Evolutionary conservation across 805 yeast genomes (phyloP), one percentile per base, ranked within the genome.

Genomic region (Zygotorulaspora danielsina): DNA sequence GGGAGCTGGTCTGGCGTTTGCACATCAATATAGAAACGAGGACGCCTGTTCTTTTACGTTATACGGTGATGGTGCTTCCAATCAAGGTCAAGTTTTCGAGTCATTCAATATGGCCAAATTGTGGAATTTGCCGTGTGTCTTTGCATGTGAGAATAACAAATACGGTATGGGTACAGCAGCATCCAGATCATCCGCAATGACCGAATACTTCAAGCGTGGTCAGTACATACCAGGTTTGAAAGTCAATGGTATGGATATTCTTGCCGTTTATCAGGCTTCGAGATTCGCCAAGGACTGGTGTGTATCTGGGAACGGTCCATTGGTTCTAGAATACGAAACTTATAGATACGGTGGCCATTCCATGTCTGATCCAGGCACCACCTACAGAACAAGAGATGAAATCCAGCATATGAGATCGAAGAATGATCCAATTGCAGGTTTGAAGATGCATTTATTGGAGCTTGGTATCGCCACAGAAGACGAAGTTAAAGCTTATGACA

Each of bases 101-200:
- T 66, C 97, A 38, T 93, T 76, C 78, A 93, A 93, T 80, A 93
- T 93, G 97, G 98, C 98, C 62, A 93, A 93, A 72, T 78, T 93
- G 65, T 93, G 96, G 96, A 81, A 89, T 70, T 76, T 93, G 63
- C 98, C 98, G 54, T 83, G 86, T 64, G 71, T 93, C 50, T 93
- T 87, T 63, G 87, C 93, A 49, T 93, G 98, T 76, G 98, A 93
- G 72, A 93, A 93, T 78, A 93, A 93, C 81, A 93, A 88, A 73
- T 93, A 93, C 68, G 98, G 98, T 77, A 93, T 93, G 98, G 98
- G 98, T 73, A 93, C 98, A 38, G 71, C 98, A 50, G 97, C 97
- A 40, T 69, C 96, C 34, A 84, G 98, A 73, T 88, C 97, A 10
- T 88, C 97, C 38, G 98, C 98, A 38, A 70, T 88, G 75, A 83